Conservation (phyloP, 192 early-diverging fungal species). For the Umbelopsis vinacea region DNA sequence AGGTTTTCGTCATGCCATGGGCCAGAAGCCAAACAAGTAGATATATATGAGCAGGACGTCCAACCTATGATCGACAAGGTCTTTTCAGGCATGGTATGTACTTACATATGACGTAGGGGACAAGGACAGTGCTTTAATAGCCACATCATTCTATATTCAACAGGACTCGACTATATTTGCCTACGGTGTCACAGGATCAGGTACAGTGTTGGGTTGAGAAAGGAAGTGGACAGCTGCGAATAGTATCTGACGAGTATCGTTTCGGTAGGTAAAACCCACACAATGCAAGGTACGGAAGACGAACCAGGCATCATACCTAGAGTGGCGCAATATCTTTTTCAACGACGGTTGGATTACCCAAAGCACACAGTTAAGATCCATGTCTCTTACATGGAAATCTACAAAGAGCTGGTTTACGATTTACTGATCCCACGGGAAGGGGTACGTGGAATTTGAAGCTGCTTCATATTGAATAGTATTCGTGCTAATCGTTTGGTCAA, state of each 20-base stretch:
- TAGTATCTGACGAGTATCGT: neutral
- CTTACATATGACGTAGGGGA: neutral
- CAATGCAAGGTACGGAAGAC: constrained; percentile 57
- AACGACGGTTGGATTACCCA: constrained; percentile 26
- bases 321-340: constrained; percentile 59
- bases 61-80: constrained; percentile 57
- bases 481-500: constrained; percentile 12
- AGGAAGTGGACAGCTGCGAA: neutral
- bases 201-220: constrained; percentile 20
- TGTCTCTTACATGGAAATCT: constrained; percentile 70
- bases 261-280: constrained; percentile 60
- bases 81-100: constrained; percentile 51
- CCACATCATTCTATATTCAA: neutral
- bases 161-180: constrained; percentile 69
- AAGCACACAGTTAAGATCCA: constrained; percentile 31
- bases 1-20: constrained; percentile 62
- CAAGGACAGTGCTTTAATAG: neutral
- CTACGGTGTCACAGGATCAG: constrained; percentile 70
- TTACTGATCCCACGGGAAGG: constrained; percentile 48
- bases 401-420: constrained; percentile 69
- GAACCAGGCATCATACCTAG: constrained; percentile 69
- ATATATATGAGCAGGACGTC: constrained; percentile 59
- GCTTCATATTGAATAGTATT: neutral
- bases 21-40: constrained; percentile 42
- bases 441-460: constrained; percentile 13